These are phyloP conservation scores for Trametes maxima DNA, from an alignment of 768 basidiomycete species.

Conservation along the genomic window DNA sequence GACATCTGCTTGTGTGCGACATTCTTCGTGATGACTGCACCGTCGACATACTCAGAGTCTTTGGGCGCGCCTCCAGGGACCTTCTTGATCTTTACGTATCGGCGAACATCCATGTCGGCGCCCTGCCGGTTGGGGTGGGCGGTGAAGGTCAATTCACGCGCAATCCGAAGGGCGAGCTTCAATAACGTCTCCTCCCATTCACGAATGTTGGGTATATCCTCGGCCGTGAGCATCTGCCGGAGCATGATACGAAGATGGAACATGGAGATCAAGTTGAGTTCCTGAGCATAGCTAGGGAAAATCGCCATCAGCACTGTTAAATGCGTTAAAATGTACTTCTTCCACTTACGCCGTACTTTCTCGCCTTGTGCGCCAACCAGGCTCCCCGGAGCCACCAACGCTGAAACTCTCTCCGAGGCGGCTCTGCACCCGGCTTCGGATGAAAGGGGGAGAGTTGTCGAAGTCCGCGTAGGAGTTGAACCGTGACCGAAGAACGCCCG, in stretches of 20 bases:
- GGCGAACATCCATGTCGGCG: conserved; percentile 92
- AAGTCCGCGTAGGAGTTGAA: conserved; percentile 75
- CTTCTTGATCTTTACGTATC: conserved; percentile 98
- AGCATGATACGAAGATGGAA: conserved; percentile 89
- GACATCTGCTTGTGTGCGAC: conserved; percentile 96
- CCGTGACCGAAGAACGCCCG: conserved; percentile 58
- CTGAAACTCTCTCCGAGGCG: conserved; percentile 56
- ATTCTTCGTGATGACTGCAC: conserved; percentile 97
- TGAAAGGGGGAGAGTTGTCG: conserved; percentile 74
- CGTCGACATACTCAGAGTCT: conserved; percentile 96
- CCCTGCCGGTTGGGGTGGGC: conserved; percentile 72
- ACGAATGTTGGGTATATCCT: conserved; percentile 75
- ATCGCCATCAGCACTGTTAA: conserved; percentile 1
- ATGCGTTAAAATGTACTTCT: neutral
- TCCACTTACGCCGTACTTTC: conserved; percentile 85
- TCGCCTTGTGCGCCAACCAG: conserved; percentile 83
- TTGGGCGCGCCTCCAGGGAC: conserved; percentile 90
- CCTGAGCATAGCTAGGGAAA: conserved; percentile 68
- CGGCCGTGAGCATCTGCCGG: conserved; percentile 84
- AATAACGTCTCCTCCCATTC: conserved; percentile 91
- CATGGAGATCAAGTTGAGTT: conserved; percentile 86
- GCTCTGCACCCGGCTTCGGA: conserved; percentile 84
- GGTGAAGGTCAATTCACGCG: conserved; percentile 82
- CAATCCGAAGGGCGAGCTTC: conserved; percentile 81
- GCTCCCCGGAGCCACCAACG: conserved; percentile 46